A percentile compares a stretch with the other conserved stretches of the same genome.
Evolutionary conservation across 441 rosid species (phyloP).

Genomic region (Adansonia madagascariensis): DNA sequence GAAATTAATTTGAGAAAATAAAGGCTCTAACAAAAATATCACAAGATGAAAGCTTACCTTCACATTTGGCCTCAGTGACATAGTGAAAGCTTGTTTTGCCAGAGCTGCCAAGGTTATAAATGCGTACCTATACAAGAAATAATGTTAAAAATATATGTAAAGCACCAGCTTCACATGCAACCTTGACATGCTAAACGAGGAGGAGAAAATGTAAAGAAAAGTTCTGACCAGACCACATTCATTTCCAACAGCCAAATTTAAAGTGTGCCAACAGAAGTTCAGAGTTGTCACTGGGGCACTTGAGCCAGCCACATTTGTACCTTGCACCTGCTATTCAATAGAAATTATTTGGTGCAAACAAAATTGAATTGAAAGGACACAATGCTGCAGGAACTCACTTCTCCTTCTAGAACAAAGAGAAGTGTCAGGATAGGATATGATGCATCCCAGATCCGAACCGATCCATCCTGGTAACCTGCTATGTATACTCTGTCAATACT

Average conservation of each 20-base stretch:
- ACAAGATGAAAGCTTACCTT: constrained; percentile 43
- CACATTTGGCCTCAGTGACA: constrained; percentile 50
- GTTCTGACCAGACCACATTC: constrained; percentile 64
- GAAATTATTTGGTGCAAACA: constrained; percentile 25
- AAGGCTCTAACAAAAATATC: constrained; percentile 13
- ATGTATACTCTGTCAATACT: constrained; percentile 53
- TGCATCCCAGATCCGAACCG: constrained; percentile 66
- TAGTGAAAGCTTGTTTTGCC: constrained; percentile 42
- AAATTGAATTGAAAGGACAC: constrained; percentile 15
- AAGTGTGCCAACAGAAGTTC: constrained; percentile 55
- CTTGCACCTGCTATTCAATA: constrained; percentile 47
- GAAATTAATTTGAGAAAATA: constrained; percentile 29
- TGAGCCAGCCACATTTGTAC: constrained; percentile 42
- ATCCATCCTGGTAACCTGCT: constrained; percentile 74
- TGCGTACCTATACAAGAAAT: constrained; percentile 48
- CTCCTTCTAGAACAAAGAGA: constrained; percentile 46
- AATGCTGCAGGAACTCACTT: constrained; percentile 40
- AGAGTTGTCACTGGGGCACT: constrained; percentile 53
- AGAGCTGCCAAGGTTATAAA: constrained; percentile 49
- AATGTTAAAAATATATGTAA: constrained; percentile 18
- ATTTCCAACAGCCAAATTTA: constrained; percentile 66
- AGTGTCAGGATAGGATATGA: constrained; percentile 48
- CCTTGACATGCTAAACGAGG: constrained; percentile 5
- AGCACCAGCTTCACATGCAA: constrained; percentile 10
- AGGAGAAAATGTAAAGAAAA: constrained; percentile 8